Percentiles rank a stretch among this genome's conserved stretches.
phyloP scores from a whole-genome alignment of 495 filamentous ascomycete species.

The Symbiotaphrina buchneri region DNA sequence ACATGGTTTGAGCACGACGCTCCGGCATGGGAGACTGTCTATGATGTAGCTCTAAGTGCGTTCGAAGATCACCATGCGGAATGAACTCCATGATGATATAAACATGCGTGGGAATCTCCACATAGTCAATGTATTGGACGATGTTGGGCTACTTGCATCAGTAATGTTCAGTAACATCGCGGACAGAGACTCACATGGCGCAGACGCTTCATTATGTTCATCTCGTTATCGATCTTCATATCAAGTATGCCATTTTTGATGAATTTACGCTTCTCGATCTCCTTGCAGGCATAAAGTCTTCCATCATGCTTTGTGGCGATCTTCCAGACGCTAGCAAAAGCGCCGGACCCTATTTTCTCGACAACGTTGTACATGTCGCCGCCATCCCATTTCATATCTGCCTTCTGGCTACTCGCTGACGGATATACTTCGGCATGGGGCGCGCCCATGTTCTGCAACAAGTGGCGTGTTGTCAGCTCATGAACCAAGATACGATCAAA shows the following conservation, averaged over 20 bases:
- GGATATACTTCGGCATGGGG: too few species aligned
- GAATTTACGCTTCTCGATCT: conserved; percentile 72
- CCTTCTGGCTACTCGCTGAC: too few species aligned
- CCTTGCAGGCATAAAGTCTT: conserved; percentile 65
- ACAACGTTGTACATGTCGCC: conserved; percentile 64
- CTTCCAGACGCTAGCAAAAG: conserved; percentile 82
- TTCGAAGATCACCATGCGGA: conserved; percentile 62
- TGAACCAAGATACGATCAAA: too few species aligned
- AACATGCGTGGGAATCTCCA: conserved; percentile 47
- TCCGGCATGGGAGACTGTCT: conserved; percentile 52
- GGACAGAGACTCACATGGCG: conserved; percentile 40
- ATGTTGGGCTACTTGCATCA: conserved; percentile 45
- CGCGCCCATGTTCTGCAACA: too few species aligned
- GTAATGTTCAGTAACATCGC: background rate
- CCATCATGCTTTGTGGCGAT: conserved; percentile 62
- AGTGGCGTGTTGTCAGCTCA: too few species aligned
- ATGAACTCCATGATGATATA: conserved; percentile 96
- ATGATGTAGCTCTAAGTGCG: conserved; percentile 33
- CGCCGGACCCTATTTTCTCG: conserved; percentile 65
- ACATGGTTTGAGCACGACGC: conserved; percentile 39
- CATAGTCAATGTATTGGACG: conserved; percentile 63
- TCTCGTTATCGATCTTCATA: conserved; percentile 79
- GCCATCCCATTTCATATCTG: too few species aligned
- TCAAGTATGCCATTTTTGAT: conserved; percentile 72
- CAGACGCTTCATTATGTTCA: conserved; percentile 73